Conservation (phyloP, 2,329 filamentous ascomycete species). For the Fusarium buxicola region DNA sequence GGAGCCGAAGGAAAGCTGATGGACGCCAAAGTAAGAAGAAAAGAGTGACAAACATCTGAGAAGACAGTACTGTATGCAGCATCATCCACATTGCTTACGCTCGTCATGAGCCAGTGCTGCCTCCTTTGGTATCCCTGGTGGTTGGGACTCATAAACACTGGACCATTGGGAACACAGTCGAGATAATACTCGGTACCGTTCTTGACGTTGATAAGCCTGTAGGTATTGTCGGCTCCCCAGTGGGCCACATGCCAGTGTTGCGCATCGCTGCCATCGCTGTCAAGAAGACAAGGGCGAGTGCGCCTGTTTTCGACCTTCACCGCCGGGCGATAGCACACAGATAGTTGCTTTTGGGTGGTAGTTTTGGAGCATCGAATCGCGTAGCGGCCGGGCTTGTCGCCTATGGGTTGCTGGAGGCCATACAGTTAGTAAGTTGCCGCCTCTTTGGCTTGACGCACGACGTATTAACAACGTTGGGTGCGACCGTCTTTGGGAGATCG, state of each 20-base stretch:
- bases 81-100: constrained; percentile 45
- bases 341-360: constrained; percentile 46
- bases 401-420: constrained; percentile 47
- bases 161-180: constrained; percentile 48
- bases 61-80: constrained; percentile 49
- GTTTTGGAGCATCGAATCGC: constrained; percentile 44
- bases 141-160: constrained; percentile 47
- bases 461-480: neutral
- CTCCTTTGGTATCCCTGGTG: constrained; percentile 42
- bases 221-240: constrained; percentile 42
- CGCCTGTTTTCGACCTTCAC: constrained; percentile 42
- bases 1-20: too few relatives aligned
- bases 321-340: constrained; percentile 40
- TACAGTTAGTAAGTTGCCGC: constrained; percentile 21
- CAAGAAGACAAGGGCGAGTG: constrained; percentile 47
- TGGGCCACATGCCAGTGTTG: constrained; percentile 50
- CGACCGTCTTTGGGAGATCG: too few relatives aligned
- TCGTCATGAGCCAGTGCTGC: constrained; percentile 50
- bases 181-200: constrained; percentile 49
- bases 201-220: constrained; percentile 45
- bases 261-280: constrained; percentile 40
- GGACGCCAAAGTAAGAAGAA: too few relatives aligned
- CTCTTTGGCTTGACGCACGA: neutral
- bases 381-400: constrained; percentile 43
- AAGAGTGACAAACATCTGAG: constrained; percentile 39